Conservation (phyloP, 2,329 filamentous ascomycete genomes). For the Basipetospora chlamydospora region DNA sequence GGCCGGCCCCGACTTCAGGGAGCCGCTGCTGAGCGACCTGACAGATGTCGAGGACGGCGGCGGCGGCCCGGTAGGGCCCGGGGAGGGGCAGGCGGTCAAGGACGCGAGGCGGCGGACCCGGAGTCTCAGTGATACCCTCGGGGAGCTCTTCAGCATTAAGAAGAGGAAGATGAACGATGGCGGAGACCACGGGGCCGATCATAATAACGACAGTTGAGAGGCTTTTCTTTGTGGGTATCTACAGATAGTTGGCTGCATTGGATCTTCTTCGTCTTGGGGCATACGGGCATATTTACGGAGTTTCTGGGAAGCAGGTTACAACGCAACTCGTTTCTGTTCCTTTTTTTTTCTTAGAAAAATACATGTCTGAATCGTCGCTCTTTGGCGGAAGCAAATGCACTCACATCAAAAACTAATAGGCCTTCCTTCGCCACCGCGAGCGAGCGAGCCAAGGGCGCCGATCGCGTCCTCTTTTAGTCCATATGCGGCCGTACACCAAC, state of each 20-base stretch:
- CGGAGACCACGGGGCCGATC: conserved; percentile 5
- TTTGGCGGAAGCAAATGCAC: too few relatives aligned
- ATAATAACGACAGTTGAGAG: not conserved
- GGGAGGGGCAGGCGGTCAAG: not conserved
- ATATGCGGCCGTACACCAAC: too few relatives aligned
- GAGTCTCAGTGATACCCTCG: conserved; percentile 27
- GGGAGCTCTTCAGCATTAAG: conserved; percentile 22
- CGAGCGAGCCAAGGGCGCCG: too few relatives aligned
- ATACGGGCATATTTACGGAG: too few relatives aligned
- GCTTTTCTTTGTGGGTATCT: not conserved
- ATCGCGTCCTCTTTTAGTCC: too few relatives aligned
- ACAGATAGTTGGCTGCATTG: not conserved
- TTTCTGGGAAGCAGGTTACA: too few relatives aligned
- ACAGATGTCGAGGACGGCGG: conserved; percentile 1
- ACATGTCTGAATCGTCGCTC: too few relatives aligned
- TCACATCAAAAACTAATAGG: too few relatives aligned
- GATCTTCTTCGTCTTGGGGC: conserved; percentile 8
- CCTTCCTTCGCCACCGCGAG: too few relatives aligned
- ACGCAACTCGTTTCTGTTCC: too few relatives aligned
- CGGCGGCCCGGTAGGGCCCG: not conserved
- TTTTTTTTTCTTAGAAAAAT: too few relatives aligned
- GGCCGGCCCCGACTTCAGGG: too few relatives aligned
- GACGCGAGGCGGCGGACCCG: conserved; percentile 17
- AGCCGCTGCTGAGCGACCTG: conserved; percentile 3
- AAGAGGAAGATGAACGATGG: conserved; percentile 16